A percentile compares a stretch with the other conserved stretches of the same genome.
phyloP scores from a whole-genome alignment of 2,329 filamentous ascomycete species.

The Talaromyces sp. region DNA sequence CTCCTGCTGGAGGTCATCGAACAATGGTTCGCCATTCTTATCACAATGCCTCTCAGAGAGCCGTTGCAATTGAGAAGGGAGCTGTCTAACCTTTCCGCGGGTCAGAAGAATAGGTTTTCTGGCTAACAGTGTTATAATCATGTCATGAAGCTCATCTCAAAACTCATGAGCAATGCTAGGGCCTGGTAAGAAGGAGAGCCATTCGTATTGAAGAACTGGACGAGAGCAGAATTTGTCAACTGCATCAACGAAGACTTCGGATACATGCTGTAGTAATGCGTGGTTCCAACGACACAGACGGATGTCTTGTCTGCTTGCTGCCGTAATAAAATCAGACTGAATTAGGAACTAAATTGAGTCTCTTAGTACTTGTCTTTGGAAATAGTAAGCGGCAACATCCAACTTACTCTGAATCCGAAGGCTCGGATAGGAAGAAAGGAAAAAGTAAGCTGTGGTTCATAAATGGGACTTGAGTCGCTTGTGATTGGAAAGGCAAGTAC shows the following conservation, averaged over 20 bases:
- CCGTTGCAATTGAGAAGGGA: not conserved
- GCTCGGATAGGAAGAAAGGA: not conserved
- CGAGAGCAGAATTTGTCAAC: not conserved
- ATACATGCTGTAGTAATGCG: not conserved
- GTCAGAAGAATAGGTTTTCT: not conserved
- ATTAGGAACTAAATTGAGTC: not conserved
- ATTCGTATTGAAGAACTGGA: not conserved
- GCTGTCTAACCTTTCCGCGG: too few relatives aligned
- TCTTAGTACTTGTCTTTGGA: not conserved
- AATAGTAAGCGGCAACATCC: not conserved
- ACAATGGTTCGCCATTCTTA: not conserved
- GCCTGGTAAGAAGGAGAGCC: not conserved
- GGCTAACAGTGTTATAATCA: not conserved
- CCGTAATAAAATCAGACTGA: not conserved
- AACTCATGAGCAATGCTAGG: not conserved
- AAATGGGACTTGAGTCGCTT: constrained; percentile 26
- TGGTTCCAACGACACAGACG: not conserved
- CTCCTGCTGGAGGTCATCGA: not conserved
- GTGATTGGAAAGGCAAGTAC: constrained; percentile 4
- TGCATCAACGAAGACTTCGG: not conserved
- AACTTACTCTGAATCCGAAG: not conserved
- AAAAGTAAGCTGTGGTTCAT: constrained; percentile 20
- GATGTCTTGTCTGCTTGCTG: not conserved
- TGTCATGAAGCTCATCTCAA: not conserved
- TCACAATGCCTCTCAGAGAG: not conserved